Percentiles rank a stretch among this genome's conserved stretches.
phyloP scores from a whole-genome alignment of 2,329 filamentous ascomycete genomes.

The Cordyceps pruinosa region DNA sequence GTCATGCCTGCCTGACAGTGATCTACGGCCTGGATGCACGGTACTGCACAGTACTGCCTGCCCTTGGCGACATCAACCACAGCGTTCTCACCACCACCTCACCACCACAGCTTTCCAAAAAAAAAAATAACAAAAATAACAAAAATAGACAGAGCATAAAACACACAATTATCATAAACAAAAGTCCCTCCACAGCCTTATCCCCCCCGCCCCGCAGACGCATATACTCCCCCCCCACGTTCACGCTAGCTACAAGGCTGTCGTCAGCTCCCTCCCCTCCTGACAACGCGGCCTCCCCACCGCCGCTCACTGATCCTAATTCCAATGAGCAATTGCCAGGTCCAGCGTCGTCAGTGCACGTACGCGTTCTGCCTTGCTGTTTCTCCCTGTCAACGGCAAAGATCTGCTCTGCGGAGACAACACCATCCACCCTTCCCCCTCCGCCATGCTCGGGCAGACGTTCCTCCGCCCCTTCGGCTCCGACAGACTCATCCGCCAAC shows the following conservation, averaged over 20 bases:
- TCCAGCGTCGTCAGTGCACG: neutral
- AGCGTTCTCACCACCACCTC: neutral
- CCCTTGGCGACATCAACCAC: no score
- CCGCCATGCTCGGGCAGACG: neutral
- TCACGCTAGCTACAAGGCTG: conserved; percentile 10
- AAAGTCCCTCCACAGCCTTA: conserved; percentile 6
- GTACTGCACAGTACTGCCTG: no score
- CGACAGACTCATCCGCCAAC: neutral
- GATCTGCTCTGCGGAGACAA: neutral
- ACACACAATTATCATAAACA: neutral
- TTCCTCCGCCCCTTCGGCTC: neutral
- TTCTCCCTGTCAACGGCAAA: neutral
- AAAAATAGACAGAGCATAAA: no score
- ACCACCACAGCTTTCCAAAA: neutral
- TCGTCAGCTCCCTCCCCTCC: conserved; percentile 8
- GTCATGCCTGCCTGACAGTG: no score
- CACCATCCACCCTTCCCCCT: neutral
- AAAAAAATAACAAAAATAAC: neutral
- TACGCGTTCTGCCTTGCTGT: neutral
- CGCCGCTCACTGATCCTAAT: neutral
- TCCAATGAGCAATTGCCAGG: neutral
- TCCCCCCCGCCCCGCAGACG: neutral
- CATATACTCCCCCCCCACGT: neutral
- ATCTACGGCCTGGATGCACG: no score
- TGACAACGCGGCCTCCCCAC: conserved; percentile 9